Evolutionary conservation across 106 monocot species (phyloP).

Genomic region (Acorus gramineus): DNA sequence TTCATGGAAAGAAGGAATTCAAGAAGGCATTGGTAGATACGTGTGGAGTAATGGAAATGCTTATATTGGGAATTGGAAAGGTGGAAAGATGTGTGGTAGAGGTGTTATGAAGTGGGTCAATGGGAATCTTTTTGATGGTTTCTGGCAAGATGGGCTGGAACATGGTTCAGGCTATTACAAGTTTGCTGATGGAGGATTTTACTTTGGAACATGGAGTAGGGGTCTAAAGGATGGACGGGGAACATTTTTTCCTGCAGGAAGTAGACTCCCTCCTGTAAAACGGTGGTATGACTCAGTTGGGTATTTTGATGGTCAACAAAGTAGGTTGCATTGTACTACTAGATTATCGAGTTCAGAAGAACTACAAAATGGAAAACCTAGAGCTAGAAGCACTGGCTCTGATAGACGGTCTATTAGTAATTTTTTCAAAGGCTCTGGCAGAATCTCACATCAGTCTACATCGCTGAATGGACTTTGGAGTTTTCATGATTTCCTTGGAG

Average conservation of each 20-base stretch:
- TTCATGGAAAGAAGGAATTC: conserved; percentile 72
- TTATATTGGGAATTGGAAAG: conserved; percentile 77
- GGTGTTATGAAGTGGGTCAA: conserved; percentile 79
- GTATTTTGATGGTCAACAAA: conserved; percentile 10
- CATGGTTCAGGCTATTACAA: conserved; percentile 73
- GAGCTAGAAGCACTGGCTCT: conserved; percentile 10
- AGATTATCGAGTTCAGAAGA: conserved; percentile 10
- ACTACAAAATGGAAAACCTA: conserved; percentile 3
- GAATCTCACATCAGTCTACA: conserved; percentile 44
- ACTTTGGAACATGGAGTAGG: conserved; percentile 82
- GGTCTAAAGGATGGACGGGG: conserved; percentile 91
- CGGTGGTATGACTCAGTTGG: conserved; percentile 15
- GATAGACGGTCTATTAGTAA: conserved; percentile 19
- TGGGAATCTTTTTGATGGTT: conserved; percentile 67
- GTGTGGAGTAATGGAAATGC: conserved; percentile 65
- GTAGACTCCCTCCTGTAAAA: conserved; percentile 25
- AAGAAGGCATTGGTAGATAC: conserved; percentile 72
- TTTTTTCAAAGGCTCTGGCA: conserved; percentile 32
- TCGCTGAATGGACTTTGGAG: conserved; percentile 32
- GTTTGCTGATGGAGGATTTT: conserved; percentile 54
- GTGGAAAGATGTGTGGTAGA: conserved; percentile 80
- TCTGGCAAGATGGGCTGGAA: conserved; percentile 73
- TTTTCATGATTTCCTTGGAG: conserved; percentile 24
- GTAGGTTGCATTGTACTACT: conserved; percentile 6
- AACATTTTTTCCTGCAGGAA: conserved; percentile 51